These are phyloP conservation scores for Candida tibetensis DNA, from an alignment of 805 yeast species.

Conservation along the genomic window DNA sequence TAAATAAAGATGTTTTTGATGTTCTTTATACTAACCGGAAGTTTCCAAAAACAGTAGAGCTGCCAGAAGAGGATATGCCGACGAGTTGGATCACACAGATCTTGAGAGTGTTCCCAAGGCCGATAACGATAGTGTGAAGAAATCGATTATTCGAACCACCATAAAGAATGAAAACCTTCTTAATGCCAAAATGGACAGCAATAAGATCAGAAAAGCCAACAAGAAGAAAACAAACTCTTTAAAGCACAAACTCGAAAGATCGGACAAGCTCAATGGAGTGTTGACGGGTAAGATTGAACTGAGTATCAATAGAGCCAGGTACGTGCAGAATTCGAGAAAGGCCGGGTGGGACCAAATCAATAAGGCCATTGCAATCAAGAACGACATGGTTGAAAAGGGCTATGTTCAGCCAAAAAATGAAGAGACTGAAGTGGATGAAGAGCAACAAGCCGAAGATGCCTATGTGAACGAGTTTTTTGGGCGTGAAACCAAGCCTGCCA, in stretches of 20 bases:
- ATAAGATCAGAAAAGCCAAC: conserved; percentile 26
- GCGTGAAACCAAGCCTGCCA: conserved; percentile 4
- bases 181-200: conserved; percentile 51
- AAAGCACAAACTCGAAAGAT: conserved; percentile 44
- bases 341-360: conserved; percentile 73
- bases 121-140: conserved; percentile 56
- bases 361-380: conserved; percentile 37
- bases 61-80: conserved; percentile 63
- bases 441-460: conserved; percentile 36
- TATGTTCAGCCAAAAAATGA: conserved; percentile 5
- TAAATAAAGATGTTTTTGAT: neutral
- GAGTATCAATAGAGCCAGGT: conserved; percentile 61
- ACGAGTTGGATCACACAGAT: conserved; percentile 45
- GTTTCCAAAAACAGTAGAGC: conserved; percentile 73
- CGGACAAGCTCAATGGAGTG: conserved; percentile 51
- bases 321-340: conserved; percentile 60
- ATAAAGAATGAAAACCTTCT: conserved; percentile 63
- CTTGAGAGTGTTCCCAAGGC: conserved; percentile 55
- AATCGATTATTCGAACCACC: conserved; percentile 64
- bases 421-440: conserved; percentile 22
- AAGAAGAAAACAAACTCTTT: conserved; percentile 31
- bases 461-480: conserved; percentile 31
- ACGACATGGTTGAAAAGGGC: conserved; percentile 8
- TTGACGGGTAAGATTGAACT: conserved; percentile 61
- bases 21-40: conserved; percentile 19